These are phyloP conservation scores for Neonothopanus nambi DNA, from an alignment of 1,284 basidiomycete species.

Conservation along the genomic window DNA sequence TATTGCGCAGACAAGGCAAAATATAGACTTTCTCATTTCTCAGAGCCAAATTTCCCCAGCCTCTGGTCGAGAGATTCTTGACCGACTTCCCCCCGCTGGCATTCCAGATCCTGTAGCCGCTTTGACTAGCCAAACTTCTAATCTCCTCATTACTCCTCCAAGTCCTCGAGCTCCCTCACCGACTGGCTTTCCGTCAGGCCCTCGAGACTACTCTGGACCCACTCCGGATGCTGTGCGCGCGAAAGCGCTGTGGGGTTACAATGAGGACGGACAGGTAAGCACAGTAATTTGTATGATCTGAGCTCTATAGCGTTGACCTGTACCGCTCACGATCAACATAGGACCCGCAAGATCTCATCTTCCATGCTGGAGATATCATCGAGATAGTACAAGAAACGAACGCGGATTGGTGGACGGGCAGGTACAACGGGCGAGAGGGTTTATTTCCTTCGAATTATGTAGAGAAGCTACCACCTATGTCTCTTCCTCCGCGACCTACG, in stretches of 20 bases:
- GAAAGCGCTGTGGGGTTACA: slow-evolving; percentile 64
- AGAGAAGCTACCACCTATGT: slow-evolving; percentile 39
- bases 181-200: slow-evolving; percentile 25
- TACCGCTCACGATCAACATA: slow-evolving; percentile 24
- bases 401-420: slow-evolving; percentile 58
- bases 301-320: slow-evolving; percentile 14
- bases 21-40: slow-evolving; percentile 61
- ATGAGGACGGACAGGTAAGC: slow-evolving; percentile 53
- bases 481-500: slow-evolving; percentile 17
- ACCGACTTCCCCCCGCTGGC: no score
- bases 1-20: slow-evolving; percentile 63
- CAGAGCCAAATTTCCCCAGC: slow-evolving; percentile 57
- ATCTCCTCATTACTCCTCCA: slow-evolving; percentile 20
- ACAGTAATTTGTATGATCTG: slow-evolving; percentile 23
- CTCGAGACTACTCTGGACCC: slow-evolving; percentile 6
- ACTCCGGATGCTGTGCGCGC: slow-evolving; percentile 36
- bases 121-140: slow-evolving; percentile 26
- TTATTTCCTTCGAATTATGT: slow-evolving; percentile 63
- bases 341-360: slow-evolving; percentile 60
- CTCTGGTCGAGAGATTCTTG: slow-evolving; percentile 56
- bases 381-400: slow-evolving; percentile 58
- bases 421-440: slow-evolving; percentile 49
- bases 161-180: slow-evolving; percentile 16
- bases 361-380: slow-evolving; percentile 52
- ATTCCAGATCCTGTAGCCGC: slow-evolving; percentile 23